Evolutionary conservation across 129 eudicot species (phyloP).

Genomic region (Artemisia tridentata): DNA sequence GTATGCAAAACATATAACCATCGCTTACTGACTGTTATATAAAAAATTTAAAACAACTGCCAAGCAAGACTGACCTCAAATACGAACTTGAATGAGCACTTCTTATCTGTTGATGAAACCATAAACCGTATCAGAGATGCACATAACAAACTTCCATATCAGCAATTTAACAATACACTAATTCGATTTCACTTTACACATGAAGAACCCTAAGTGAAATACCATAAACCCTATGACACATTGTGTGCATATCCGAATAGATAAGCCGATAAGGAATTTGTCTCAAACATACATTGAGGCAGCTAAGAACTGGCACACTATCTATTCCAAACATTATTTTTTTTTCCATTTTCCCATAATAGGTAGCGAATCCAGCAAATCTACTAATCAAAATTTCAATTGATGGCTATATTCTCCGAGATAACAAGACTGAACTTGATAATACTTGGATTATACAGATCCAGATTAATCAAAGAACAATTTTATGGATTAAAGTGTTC

Average conservation of each 20-base stretch:
- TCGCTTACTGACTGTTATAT: not conserved
- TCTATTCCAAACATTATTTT: not conserved
- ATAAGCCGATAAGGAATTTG: not conserved
- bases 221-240: too few relatives aligned
- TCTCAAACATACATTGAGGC: not conserved
- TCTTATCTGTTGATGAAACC: constrained; percentile 41
- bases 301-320: not conserved
- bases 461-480: too few relatives aligned
- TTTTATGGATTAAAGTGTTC: too few relatives aligned
- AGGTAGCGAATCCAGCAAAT: not conserved
- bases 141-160: not conserved
- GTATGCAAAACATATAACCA: not conserved
- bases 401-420: too few relatives aligned
- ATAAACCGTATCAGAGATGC: not conserved
- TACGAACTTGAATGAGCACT: constrained; percentile 26
- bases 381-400: not conserved
- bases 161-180: not conserved
- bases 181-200: not conserved
- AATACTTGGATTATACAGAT: too few relatives aligned
- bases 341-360: not conserved
- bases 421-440: too few relatives aligned
- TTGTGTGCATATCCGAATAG: not conserved
- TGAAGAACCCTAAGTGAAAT: constrained; percentile 1
- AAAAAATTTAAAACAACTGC: not conserved
- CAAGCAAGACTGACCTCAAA: constrained; percentile 43